Evolutionary conservation across 163 green algal genomes (phyloP), one percentile per base, ranked within the genome.

Genomic region (Scenedesmus sp.): DNA sequence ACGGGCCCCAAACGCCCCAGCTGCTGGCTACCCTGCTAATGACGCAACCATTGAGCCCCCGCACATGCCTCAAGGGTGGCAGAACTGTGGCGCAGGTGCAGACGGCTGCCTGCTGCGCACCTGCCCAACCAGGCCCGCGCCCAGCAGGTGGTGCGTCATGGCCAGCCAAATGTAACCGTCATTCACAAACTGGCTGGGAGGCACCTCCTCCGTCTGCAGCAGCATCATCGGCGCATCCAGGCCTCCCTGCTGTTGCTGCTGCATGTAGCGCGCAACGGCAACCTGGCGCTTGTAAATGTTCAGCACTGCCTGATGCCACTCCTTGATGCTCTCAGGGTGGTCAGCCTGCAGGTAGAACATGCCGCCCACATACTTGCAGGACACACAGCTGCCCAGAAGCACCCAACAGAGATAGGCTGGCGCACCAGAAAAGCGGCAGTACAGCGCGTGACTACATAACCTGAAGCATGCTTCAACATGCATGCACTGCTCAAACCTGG

Each of bases 121-220:
- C 51, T 95, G 65, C 13, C 79, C 79, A 59, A 94, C 80, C 78
- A 89, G 88, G 44, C 92, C 92, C 7, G 93, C 94, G 0, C 88
- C 93, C 35, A 96, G 81, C 49, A 98, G 84, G 93, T 98, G 97
- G 93, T 98, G 94, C 9, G 94, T 94, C 33, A 97, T 37, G 0
- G 93, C 93, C 87, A 94, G 91, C 42, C 93, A 78, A 35, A 95
- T 93, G 91, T 95, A 95, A 24, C 93, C 93, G 70, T 95, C 93
- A 82, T 95, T 92, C 1, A 87, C 43, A 16, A 70, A 91, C 87
- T 91, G 72, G 46, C 46, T 84, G 44, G 85, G 85, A 49, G 18
- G 3, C 46, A 90, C 90, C 24, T 90, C 44, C 24, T 93, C 40
- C 30, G 84, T 80, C 49, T 94, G 85, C 76, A 93, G 72, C 37